phyloP scores from a whole-genome alignment of 306 rosid genomes.

The Quercus robur region DNA sequence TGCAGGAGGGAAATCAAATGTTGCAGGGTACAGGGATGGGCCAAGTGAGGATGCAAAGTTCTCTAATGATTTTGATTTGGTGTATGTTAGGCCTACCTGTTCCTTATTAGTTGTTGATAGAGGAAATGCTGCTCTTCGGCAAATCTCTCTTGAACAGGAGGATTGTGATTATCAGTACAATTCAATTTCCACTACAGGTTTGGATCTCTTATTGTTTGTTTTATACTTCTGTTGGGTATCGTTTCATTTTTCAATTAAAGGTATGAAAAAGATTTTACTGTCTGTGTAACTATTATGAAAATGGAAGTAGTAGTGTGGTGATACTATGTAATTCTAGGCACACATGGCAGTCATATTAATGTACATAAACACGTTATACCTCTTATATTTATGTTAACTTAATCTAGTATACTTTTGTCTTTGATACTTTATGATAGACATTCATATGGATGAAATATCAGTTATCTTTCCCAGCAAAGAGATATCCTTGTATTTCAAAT shows the following conservation, averaged over 20 bases:
- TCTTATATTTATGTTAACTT: not conserved
- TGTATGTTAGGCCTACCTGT: slow-evolving; percentile 79
- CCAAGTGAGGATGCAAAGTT: slow-evolving; percentile 98
- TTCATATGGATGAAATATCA: not conserved
- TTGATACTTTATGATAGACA: not conserved
- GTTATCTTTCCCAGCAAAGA: not conserved
- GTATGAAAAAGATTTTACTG: not conserved
- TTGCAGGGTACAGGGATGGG: slow-evolving; percentile 95
- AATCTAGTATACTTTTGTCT: not conserved
- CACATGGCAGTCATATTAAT: not conserved
- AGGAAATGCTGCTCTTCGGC: slow-evolving; percentile 96
- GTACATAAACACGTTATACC: not conserved
- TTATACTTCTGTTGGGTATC: not conserved
- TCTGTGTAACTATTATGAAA: not conserved
- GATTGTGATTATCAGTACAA: slow-evolving; percentile 79
- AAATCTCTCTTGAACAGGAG: slow-evolving; percentile 79
- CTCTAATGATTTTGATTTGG: slow-evolving; percentile 91
- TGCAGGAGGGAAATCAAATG: slow-evolving; percentile 95
- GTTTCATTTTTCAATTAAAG: not conserved
- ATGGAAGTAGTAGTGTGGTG: not conserved
- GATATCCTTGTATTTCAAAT: not conserved
- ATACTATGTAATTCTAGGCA: not conserved
- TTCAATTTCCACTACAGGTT: slow-evolving; percentile 87
- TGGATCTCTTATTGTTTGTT: slow-evolving; percentile 6
- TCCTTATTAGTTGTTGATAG: slow-evolving; percentile 93